Conservation (phyloP, 2,329 filamentous ascomycete genomes). For the Alternaria novae-zelandiae region DNA sequence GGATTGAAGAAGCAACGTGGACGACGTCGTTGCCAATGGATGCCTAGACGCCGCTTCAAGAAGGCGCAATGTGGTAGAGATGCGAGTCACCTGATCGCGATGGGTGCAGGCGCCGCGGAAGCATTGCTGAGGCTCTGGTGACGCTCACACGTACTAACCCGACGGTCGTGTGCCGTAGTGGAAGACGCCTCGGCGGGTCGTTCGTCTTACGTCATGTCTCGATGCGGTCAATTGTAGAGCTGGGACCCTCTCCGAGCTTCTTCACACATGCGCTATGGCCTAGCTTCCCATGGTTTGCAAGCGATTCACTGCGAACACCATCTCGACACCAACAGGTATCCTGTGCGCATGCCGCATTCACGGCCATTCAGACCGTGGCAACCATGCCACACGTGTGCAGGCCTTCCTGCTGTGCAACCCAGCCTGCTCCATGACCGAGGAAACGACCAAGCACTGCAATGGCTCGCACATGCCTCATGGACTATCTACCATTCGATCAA, state of each 20-base stretch:
- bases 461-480: neutral
- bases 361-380: neutral
- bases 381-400: neutral
- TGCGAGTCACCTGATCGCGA: constrained; percentile 4
- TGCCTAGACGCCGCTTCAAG: neutral
- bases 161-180: constrained; percentile 13
- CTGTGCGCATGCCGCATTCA: neutral
- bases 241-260: neutral
- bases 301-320: neutral
- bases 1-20: constrained; percentile 6
- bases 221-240: constrained; percentile 19
- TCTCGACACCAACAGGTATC: neutral
- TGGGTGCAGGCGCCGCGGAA: neutral
- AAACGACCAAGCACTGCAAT: neutral
- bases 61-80: constrained; percentile 4
- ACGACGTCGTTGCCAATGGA: neutral
- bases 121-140: constrained; percentile 20
- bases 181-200: constrained; percentile 8
- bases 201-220: constrained; percentile 22
- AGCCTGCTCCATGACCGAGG: neutral
- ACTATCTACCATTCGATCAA: neutral
- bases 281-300: neutral
- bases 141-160: constrained; percentile 10
- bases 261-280: neutral
- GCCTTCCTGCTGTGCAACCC: neutral